Conservation (phyloP, 148 eudicot species). For the Euryodendron excelsum region DNA sequence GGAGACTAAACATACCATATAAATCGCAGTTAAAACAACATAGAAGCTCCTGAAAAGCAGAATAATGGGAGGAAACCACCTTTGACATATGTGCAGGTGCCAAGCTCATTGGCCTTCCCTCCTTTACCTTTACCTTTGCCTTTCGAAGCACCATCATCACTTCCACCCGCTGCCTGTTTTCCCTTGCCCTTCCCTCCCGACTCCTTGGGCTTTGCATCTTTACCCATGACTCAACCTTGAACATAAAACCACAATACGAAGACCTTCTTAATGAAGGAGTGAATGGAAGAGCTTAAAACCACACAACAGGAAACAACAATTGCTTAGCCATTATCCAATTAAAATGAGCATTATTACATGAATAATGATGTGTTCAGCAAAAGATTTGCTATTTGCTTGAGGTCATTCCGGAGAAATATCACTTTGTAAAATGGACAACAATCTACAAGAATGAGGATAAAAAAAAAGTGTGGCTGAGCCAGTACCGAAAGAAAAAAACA, state of each 20-base stretch:
- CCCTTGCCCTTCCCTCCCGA: conserved; percentile 91
- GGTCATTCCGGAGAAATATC: neutral
- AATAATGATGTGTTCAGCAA: neutral
- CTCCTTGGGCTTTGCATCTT: conserved; percentile 67
- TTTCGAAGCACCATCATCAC: conserved; percentile 76
- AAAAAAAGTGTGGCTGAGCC: neutral
- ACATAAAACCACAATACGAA: neutral
- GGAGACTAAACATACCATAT: neutral
- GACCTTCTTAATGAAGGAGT: neutral
- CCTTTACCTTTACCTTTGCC: conserved; percentile 85
- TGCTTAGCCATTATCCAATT: neutral
- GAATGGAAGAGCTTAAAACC: too few species aligned
- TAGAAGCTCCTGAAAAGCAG: neutral
- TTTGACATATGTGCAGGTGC: conserved; percentile 97
- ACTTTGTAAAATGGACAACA: neutral
- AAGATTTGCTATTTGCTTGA: neutral
- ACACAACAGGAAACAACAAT: too few species aligned
- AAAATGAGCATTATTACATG: neutral
- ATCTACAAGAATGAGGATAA: neutral
- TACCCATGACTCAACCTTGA: conserved; percentile 57
- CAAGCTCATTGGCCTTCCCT: conserved; percentile 70
- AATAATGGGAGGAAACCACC: conserved; percentile 38
- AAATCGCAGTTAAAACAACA: neutral
- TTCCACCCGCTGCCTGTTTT: conserved; percentile 67
- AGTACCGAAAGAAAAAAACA: neutral